These are phyloP conservation scores for Neonectria sp. DNA, from an alignment of 2,329 filamentous ascomycete species.

Conservation along the genomic window DNA sequence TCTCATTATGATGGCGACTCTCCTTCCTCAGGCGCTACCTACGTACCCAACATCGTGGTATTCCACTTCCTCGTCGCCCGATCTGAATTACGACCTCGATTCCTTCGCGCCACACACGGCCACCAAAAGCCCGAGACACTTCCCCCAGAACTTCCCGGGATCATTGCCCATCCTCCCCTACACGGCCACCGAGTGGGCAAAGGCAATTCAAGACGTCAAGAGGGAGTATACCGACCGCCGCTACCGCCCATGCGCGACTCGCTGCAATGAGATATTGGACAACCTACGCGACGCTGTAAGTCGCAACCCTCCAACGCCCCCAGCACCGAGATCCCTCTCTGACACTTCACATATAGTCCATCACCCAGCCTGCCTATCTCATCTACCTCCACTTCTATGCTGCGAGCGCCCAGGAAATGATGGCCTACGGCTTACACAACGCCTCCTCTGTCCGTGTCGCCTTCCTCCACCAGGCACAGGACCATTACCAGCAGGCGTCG, in stretches of 20 bases:
- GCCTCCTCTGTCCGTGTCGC: constrained; percentile 62
- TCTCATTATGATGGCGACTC: constrained; percentile 37
- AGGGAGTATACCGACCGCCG: constrained; percentile 64
- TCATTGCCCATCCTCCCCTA: constrained; percentile 56
- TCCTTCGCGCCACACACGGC: constrained; percentile 2
- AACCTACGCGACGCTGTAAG: constrained; percentile 62
- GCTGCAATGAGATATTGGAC: constrained; percentile 68
- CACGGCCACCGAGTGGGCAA: constrained; percentile 66
- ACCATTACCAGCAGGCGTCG: constrained; percentile 66
- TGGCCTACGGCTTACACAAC: constrained; percentile 64
- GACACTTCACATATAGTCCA: constrained; percentile 45
- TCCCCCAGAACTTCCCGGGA: constrained; percentile 38
- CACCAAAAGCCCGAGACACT: constrained; percentile 23
- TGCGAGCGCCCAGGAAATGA: constrained; percentile 72
- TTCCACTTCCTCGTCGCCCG: background rate
- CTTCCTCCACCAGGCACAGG: constrained; percentile 66
- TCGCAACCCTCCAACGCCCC: constrained; percentile 11
- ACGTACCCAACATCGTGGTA: constrained; percentile 25
- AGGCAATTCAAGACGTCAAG: constrained; percentile 68
- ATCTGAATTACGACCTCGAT: constrained; percentile 4
- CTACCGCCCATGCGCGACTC: constrained; percentile 67
- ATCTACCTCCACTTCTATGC: constrained; percentile 75
- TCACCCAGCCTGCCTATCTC: constrained; percentile 67
- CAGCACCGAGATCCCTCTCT: constrained; percentile 19
- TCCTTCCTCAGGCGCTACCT: constrained; percentile 36